Conservation (phyloP, 192 early-diverging fungal species). For the Thoreauomyces humboldtii region DNA sequence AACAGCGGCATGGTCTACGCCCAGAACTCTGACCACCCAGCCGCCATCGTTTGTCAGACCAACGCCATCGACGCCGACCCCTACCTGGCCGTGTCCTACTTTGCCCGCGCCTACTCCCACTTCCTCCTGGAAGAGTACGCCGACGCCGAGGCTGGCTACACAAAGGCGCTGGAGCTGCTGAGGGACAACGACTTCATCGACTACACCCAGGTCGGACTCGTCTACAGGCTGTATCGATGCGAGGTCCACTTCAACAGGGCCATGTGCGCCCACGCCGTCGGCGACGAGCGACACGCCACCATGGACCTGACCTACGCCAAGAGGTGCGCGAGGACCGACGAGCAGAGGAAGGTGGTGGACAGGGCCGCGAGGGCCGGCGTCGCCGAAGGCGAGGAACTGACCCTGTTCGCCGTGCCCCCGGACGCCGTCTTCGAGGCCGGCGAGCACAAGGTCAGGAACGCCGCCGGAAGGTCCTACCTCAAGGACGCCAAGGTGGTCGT, state of each 20-base stretch:
- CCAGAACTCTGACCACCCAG: constrained; percentile 67
- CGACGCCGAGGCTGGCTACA: constrained; percentile 75
- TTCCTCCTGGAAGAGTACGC: constrained; percentile 71
- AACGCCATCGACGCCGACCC: constrained; percentile 75
- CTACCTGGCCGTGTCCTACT: constrained; percentile 89
- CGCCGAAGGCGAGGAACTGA: constrained; percentile 25
- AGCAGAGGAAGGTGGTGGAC: constrained; percentile 25
- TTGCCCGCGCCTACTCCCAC: constrained; percentile 81
- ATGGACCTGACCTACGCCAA: constrained; percentile 63
- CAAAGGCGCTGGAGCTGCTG: constrained; percentile 62
- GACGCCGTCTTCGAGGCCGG: constrained; percentile 76
- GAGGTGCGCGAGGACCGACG: constrained; percentile 26
- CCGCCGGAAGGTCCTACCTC: constrained; percentile 68
- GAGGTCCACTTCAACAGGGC: constrained; percentile 91
- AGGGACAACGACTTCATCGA: constrained; percentile 86
- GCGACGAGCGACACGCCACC: constrained; percentile 55
- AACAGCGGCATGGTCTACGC: constrained; percentile 86
- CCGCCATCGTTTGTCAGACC: constrained; percentile 54
- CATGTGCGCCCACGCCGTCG: constrained; percentile 70
- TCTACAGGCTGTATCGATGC: constrained; percentile 84
- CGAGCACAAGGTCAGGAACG: constrained; percentile 73
- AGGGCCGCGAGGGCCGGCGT: constrained; percentile 27
- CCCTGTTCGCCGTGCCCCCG: constrained; percentile 59
- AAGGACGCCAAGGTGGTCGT: constrained; percentile 65
- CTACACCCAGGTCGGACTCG: constrained; percentile 91